Conservation (phyloP, 148 eudicot genomes). For the Rheum nobile region DNA sequence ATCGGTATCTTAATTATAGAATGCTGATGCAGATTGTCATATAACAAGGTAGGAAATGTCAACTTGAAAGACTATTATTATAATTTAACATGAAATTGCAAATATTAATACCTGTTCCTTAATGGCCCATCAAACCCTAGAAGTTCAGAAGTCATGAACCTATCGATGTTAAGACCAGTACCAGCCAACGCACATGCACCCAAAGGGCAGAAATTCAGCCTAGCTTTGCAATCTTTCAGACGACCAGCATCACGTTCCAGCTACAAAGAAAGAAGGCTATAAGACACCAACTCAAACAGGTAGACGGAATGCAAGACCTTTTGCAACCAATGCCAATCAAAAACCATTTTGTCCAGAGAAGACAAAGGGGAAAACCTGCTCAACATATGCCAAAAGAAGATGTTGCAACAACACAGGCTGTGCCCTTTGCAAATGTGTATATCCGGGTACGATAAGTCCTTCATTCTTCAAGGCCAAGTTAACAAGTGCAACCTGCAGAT, state of each 20-base stretch:
- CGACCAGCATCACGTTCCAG: slow-evolving; percentile 98
- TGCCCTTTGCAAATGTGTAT: slow-evolving; percentile 95
- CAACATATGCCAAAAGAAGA: slow-evolving; percentile 89
- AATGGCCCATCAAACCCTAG: slow-evolving; percentile 83
- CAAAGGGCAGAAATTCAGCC: slow-evolving; percentile 84
- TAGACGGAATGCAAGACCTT: neutral
- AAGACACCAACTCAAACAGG: neutral
- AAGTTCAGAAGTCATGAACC: slow-evolving; percentile 90
- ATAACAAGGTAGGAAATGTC: neutral
- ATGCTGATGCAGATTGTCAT: neutral
- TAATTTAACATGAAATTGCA: neutral
- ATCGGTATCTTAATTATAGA: no score
- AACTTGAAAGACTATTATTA: neutral
- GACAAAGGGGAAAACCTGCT: slow-evolving; percentile 47
- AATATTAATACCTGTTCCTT: slow-evolving; percentile 64
- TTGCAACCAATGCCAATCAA: neutral
- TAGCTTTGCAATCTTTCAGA: slow-evolving; percentile 63
- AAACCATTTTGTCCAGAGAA: neutral
- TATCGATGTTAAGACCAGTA: slow-evolving; percentile 92
- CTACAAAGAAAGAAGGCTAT: slow-evolving; percentile 22
- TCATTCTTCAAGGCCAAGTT: slow-evolving; percentile 69
- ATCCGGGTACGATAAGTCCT: slow-evolving; percentile 91
- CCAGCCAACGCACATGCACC: slow-evolving; percentile 99
- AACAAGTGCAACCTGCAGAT: slow-evolving; percentile 55
- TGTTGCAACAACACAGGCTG: slow-evolving; percentile 86